Conservation (phyloP, 352 stramenopile species). For the Pythium dissimile region DNA sequence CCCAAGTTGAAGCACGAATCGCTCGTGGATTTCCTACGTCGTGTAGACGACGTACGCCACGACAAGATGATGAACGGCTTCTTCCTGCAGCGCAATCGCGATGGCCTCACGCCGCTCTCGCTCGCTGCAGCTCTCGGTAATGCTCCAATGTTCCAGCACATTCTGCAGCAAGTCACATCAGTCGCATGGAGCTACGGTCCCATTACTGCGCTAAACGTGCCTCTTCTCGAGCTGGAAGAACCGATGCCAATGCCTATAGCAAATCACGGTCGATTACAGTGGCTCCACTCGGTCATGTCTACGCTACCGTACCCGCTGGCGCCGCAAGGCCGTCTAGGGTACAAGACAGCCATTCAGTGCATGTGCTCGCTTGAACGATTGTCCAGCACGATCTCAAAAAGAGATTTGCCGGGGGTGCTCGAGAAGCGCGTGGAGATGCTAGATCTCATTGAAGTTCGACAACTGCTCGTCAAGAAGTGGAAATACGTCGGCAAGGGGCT, state of each 20-base stretch:
- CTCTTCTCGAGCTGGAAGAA: conserved; percentile 53
- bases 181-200: conserved; percentile 55
- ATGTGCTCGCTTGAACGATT: conserved; percentile 50
- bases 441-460: conserved; percentile 45
- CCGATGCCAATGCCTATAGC: conserved; percentile 8
- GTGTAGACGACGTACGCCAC: conserved; percentile 26
- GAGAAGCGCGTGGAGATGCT: conserved; percentile 51
- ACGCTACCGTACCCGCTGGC: conserved; percentile 32
- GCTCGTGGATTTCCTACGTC: conserved; percentile 36
- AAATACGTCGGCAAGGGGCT: conserved; percentile 51
- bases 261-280: background rate
- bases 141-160: conserved; percentile 51
- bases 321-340: conserved; percentile 30
- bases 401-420: conserved; percentile 26
- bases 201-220: conserved; percentile 49
- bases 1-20: background rate
- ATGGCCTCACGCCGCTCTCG: conserved; percentile 53
- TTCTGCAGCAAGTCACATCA: conserved; percentile 41
- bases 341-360: conserved; percentile 52
- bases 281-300: background rate
- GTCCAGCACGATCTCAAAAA: conserved; percentile 33
- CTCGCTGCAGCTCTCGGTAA: conserved; percentile 53
- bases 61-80: conserved; percentile 31
- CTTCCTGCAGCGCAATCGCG: conserved; percentile 42
- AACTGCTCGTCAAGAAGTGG: conserved; percentile 59